phyloP scores from a whole-genome alignment of 768 basidiomycete species.

The Pseudohyphozyma bogoriensis region DNA sequence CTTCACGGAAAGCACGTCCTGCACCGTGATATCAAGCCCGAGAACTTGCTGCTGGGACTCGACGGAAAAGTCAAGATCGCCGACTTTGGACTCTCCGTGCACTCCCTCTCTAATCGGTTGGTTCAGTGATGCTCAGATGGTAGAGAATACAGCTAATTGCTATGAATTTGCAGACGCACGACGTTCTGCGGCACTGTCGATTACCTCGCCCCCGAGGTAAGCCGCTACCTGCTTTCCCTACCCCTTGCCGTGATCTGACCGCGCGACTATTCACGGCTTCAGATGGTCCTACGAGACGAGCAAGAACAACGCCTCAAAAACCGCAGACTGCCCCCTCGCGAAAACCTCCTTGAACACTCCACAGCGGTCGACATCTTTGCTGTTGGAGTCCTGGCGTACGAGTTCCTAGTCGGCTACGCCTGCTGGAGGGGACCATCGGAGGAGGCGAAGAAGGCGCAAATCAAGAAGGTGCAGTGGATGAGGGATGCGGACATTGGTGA shows the following conservation, averaged over 20 bases:
- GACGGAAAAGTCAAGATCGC: slow-evolving; percentile 85
- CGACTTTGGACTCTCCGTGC: slow-evolving; percentile 80
- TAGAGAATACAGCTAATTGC: not conserved
- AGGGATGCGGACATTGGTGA: too few relatives aligned
- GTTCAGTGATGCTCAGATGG: slow-evolving; percentile 48
- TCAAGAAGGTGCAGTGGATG: too few relatives aligned
- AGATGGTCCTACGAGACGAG: too few relatives aligned
- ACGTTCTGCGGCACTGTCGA: slow-evolving; percentile 67
- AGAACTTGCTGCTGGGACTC: slow-evolving; percentile 86
- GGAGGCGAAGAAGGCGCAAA: too few relatives aligned
- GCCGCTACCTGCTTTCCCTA: too few relatives aligned
- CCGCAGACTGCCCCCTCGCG: too few relatives aligned
- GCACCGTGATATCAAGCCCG: slow-evolving; percentile 92
- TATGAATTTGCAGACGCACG: not conserved
- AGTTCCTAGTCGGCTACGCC: not conserved
- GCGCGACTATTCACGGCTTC: too few relatives aligned
- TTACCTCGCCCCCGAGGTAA: slow-evolving; percentile 99
- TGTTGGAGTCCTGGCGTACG: slow-evolving; percentile 45
- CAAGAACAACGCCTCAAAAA: too few relatives aligned
- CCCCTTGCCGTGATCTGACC: too few relatives aligned
- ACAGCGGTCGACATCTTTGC: slow-evolving; percentile 98
- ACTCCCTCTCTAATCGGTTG: not conserved
- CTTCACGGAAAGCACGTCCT: slow-evolving; percentile 83
- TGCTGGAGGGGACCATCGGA: too few relatives aligned
- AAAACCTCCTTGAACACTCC: slow-evolving; percentile 67